Base-by-base conservation (phyloP, 768 basidiomycete species). In the Baorangia bicolor region DNA sequence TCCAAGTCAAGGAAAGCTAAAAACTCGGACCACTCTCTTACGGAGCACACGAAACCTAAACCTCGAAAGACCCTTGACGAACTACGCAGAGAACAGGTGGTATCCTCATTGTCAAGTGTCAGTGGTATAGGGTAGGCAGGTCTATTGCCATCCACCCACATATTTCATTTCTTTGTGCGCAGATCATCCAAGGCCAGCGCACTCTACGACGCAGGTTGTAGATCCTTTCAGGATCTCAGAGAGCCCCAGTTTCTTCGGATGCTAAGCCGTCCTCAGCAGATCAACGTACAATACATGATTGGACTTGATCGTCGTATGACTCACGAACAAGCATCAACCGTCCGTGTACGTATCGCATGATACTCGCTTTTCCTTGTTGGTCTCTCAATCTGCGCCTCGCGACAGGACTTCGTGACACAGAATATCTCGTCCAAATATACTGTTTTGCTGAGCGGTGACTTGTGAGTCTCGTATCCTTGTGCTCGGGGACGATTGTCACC, bases 151-250 rank as follows among this genome's bases (percentile, higher is more conserved):
- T 33, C n/a, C 13, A 16, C 38, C 18, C 18, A 16, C 13, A 18
- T 38, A 23, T 43, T 20, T 56, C 42, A 50, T 37, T 49, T 43
- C 21, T 27, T 46, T 41, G 34, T 42, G n/a, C 18, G 47, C 41
- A 66, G 69, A 38, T 13, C 23, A 21, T 48, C 40, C 13, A 67
- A 67, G 21, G 83, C 83, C 10, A 66, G 72, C 34, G 63, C 73
- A n/a, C 74, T 87, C 3, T 75, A 79, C 38, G 73, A 75, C 7
- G 79, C 77, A 6, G 86, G 86, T 5, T 83, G 81, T 55, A 67
- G 51, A 49, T 73, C 74, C 2, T 20, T 80, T 25, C 70, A 69
- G 20, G 77, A 83, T 49, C 68, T 86, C 25, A 62, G 54, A 30
- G 65, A 72, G 8, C 75, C 75, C 8, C 49, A 61, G 28, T 84